These are phyloP conservation scores for Cucumis cinereus DNA, from an alignment of 306 rosid genomes.

Conservation along the genomic window DNA sequence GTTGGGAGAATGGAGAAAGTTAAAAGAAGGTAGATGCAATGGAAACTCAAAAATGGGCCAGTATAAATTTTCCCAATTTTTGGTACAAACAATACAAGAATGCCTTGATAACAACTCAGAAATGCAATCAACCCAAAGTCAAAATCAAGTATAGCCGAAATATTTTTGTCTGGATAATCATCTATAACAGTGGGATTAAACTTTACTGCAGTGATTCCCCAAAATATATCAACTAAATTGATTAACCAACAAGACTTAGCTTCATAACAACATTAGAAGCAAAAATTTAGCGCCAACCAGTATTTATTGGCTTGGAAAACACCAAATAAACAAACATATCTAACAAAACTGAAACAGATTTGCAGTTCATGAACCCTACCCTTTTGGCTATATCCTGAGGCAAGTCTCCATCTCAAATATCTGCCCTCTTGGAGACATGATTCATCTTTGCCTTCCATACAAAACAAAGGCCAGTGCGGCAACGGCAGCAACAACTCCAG, in stretches of 20 bases:
- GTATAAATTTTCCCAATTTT: neutral
- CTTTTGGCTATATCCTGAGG: slow-evolving; percentile 25
- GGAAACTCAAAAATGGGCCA: neutral
- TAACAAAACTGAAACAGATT: slow-evolving; percentile 58
- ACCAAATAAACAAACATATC: slow-evolving; percentile 21
- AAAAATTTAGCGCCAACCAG: slow-evolving; percentile 27
- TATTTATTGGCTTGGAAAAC: slow-evolving; percentile 29
- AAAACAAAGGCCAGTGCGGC: slow-evolving; percentile 29
- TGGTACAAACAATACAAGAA: neutral
- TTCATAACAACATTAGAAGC: slow-evolving; percentile 7
- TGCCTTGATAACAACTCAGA: neutral
- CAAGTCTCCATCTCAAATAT: slow-evolving; percentile 7
- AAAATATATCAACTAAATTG: slow-evolving; percentile 1
- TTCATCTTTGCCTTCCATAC: slow-evolving; percentile 46
- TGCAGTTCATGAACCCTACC: slow-evolving; percentile 28
- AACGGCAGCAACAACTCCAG: slow-evolving; percentile 39
- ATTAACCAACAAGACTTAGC: neutral
- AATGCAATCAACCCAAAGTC: neutral
- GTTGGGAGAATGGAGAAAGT: neutral
- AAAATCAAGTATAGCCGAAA: neutral
- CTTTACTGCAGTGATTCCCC: slow-evolving; percentile 1
- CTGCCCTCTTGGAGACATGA: neutral
- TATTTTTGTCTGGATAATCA: neutral
- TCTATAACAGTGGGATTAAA: slow-evolving; percentile 6
- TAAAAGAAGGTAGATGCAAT: neutral